Evolutionary conservation across 176 grass and related monocot genomes (phyloP), one percentile per base, ranked within the genome.

Genomic region (Aechmea fasciata): DNA sequence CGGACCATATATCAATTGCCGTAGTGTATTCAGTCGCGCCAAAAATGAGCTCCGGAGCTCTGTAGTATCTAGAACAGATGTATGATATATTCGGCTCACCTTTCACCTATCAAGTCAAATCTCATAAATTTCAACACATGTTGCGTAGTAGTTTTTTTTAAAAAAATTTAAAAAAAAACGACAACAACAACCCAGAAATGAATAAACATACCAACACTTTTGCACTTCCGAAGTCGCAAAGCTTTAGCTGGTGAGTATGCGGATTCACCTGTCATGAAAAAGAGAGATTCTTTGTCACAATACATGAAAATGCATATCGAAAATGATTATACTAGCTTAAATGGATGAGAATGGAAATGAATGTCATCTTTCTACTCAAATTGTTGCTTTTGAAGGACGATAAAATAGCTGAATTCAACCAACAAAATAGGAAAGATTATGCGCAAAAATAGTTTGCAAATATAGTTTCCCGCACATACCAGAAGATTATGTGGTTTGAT

Each of bases 61-160:
- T 80, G 69, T 90, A 90, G 62, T 83, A 90, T 22, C 87, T 71
- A 1, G 87, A 90, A 50, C 87, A 90, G 69, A 90, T 90, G 66
- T 90, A 90, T 41, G 87, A 86, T 80, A 90, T 83, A 53, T 90
- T 90, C 14, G 83, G 87, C 65, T 90, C 83, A 59, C 80, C 80
- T 49, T 67, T 65, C 18, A 90, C 77, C 87, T 90, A 41, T 41
- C 33, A 41, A 41, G 6, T 41, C 33, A 41, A 41, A 41, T 41
- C 33, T 41, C 33, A 5, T 6, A 41, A 41, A 41, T 41, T 41
- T 41, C 33, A 41, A 7, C 3, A 41, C 33, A 7, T 41, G 33
- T 41, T 41, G 33, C 33, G 5, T 41, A 26, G 71, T 55, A 57
- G 18, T 61, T 61, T 15, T 15, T 61, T 15, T 18, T 61, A 23